Evolutionary conservation across 192 early-diverging fungal species (phyloP).

Genomic region (Coemansia asiatica): DNA sequence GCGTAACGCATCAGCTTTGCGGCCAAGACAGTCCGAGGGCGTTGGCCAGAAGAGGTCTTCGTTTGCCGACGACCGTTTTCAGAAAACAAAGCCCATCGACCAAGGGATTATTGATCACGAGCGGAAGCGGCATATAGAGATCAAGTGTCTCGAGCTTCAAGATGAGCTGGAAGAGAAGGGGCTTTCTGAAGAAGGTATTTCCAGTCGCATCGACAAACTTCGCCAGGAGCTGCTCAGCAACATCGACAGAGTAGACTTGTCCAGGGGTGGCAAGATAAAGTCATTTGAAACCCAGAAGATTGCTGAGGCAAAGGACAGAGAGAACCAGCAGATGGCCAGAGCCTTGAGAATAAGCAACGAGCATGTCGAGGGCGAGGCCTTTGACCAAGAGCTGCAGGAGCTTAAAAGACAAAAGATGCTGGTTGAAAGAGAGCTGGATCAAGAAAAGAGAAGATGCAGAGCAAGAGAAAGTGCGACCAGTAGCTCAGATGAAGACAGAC

Average conservation of each 20-base stretch:
- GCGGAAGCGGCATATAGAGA: slow-evolving; percentile 81
- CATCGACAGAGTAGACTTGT: slow-evolving; percentile 38
- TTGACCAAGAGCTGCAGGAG: slow-evolving; percentile 65
- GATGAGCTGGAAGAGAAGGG: slow-evolving; percentile 78
- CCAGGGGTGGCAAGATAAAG: slow-evolving; percentile 23
- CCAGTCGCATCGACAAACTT: slow-evolving; percentile 61
- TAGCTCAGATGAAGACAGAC: background rate
- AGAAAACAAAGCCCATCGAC: slow-evolving; percentile 37
- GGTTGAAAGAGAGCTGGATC: slow-evolving; percentile 29
- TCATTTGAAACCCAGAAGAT: slow-evolving; percentile 71
- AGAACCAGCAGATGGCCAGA: slow-evolving; percentile 63
- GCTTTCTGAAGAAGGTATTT: slow-evolving; percentile 66
- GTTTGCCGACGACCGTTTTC: slow-evolving; percentile 48
- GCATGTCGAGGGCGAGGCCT: slow-evolving; percentile 74
- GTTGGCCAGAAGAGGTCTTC: background rate
- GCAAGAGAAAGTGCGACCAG: slow-evolving; percentile 1
- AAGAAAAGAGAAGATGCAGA: background rate
- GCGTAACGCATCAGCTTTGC: slow-evolving; percentile 78
- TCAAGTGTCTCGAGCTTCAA: slow-evolving; percentile 80
- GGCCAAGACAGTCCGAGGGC: slow-evolving; percentile 62
- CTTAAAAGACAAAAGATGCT: slow-evolving; percentile 38
- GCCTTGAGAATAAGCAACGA: slow-evolving; percentile 70
- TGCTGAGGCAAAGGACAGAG: slow-evolving; percentile 66
- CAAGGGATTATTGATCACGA: slow-evolving; percentile 76
- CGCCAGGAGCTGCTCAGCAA: slow-evolving; percentile 61